Evolutionary conservation across 2,329 filamentous ascomycete species (phyloP).

Genomic region (Dactylellina sp.): DNA sequence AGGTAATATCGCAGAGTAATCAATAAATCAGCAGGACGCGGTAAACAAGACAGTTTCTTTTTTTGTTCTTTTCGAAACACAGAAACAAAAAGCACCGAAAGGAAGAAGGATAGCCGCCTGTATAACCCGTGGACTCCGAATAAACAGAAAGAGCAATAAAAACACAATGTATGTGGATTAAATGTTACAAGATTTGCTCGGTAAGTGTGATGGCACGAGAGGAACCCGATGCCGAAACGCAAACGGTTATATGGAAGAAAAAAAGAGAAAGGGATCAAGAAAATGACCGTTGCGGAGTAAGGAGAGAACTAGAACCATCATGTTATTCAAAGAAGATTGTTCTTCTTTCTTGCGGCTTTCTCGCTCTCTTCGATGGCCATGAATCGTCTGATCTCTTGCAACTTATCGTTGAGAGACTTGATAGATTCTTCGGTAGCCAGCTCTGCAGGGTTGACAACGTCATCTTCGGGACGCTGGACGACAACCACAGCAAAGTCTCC

Average conservation of each 20-base stretch:
- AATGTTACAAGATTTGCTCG: constrained; percentile 36
- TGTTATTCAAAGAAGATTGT: constrained; percentile 48
- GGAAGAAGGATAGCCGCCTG: constrained; percentile 52
- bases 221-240: neutral
- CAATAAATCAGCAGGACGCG: constrained; percentile 8
- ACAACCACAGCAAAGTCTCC: constrained; percentile 49
- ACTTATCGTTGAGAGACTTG: constrained; percentile 51
- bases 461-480: constrained; percentile 40
- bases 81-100: constrained; percentile 24
- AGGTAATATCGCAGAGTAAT: constrained; percentile 6
- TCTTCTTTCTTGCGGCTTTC: constrained; percentile 53
- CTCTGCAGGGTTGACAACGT: constrained; percentile 32
- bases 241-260: neutral
- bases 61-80: constrained; percentile 20
- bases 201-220: neutral
- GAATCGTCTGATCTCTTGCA: constrained; percentile 51
- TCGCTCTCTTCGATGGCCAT: constrained; percentile 56
- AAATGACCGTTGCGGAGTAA: neutral
- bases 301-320: no score
- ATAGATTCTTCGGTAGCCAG: constrained; percentile 52
- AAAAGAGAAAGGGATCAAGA: constrained; percentile 4
- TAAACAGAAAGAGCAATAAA: constrained; percentile 10
- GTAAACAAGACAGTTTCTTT: constrained; percentile 22
- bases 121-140: constrained; percentile 48
- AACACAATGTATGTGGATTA: constrained; percentile 26